A percentile compares a stretch with the other conserved stretches of the same genome.
These are phyloP conservation scores for Cystofilobasidium ferigula DNA, from an alignment of 768 basidiomycete species.

Conservation along the genomic window DNA sequence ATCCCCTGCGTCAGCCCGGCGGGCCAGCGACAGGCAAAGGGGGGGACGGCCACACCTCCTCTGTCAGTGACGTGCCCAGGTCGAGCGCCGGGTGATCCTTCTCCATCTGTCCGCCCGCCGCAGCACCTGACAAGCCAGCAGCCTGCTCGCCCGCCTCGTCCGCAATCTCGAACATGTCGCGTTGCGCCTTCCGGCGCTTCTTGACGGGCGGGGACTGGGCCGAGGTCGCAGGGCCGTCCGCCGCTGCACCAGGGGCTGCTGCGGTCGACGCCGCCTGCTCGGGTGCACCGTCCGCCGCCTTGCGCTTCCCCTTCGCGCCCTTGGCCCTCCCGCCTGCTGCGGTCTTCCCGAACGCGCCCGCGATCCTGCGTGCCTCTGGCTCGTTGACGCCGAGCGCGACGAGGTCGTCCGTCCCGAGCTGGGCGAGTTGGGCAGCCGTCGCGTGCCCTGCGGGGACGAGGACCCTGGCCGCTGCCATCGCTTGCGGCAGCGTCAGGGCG, in stretches of 20 bases:
- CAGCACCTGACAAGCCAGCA: too few species aligned
- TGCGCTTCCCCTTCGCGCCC: background rate
- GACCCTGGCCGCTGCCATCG: background rate
- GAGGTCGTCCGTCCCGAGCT: background rate
- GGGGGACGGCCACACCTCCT: background rate
- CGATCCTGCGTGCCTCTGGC: background rate
- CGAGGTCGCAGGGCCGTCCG: too few species aligned
- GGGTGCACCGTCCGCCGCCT: background rate
- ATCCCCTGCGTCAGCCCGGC: too few species aligned
- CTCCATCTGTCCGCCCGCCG: too few species aligned
- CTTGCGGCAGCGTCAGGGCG: background rate
- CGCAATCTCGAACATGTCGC: conserved; percentile 11
- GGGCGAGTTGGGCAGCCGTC: background rate
- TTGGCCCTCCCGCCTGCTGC: background rate
- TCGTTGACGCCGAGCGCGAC: background rate
- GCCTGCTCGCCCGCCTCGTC: background rate
- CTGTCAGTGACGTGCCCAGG: background rate
- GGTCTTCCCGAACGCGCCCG: background rate
- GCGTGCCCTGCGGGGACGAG: background rate
- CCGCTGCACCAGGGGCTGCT: background rate
- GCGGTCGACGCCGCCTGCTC: too few species aligned
- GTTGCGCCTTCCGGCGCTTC: background rate
- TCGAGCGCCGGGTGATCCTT: too few species aligned
- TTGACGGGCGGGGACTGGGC: background rate
- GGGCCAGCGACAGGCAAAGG: too few species aligned